Percentiles rank a stretch among this genome's conserved stretches.
Evolutionary conservation across 2,329 filamentous ascomycete species (phyloP).

Genomic region (Metarhizium humberi): DNA sequence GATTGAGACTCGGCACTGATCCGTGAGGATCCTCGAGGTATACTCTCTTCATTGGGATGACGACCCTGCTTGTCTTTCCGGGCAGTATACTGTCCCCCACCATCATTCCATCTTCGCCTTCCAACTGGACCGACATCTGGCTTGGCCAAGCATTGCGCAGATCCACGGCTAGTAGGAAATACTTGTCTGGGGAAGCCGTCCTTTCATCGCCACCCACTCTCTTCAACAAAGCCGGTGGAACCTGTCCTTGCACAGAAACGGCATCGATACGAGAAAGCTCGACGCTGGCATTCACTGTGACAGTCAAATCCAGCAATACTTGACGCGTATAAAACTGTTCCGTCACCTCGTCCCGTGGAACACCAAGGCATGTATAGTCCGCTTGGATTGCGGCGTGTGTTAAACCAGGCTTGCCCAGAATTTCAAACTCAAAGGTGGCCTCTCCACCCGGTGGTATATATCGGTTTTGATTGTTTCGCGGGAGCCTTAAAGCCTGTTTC

Average conservation of each 20-base stretch:
- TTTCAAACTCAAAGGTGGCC: slow-evolving; percentile 70
- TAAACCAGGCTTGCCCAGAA: slow-evolving; percentile 77
- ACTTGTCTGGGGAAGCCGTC: slow-evolving; percentile 42
- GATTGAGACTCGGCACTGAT: slow-evolving; percentile 70
- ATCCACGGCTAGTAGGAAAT: slow-evolving; percentile 74
- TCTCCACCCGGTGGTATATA: slow-evolving; percentile 60
- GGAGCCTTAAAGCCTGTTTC: slow-evolving; percentile 58
- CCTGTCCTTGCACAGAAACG: slow-evolving; percentile 58
- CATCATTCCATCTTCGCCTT: slow-evolving; percentile 37
- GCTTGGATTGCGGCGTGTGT: slow-evolving; percentile 73
- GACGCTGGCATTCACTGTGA: slow-evolving; percentile 88
- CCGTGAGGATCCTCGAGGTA: slow-evolving; percentile 69
- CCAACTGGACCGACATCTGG: slow-evolving; percentile 58
- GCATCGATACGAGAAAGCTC: slow-evolving; percentile 76
- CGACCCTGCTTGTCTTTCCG: slow-evolving; percentile 62
- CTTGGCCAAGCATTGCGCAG: slow-evolving; percentile 86
- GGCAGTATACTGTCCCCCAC: slow-evolving; percentile 52
- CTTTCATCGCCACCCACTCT: slow-evolving; percentile 26
- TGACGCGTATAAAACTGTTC: slow-evolving; percentile 78
- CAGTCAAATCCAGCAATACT: slow-evolving; percentile 67
- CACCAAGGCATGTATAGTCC: slow-evolving; percentile 77
- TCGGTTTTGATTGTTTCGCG: slow-evolving; percentile 39
- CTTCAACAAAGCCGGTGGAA: slow-evolving; percentile 53
- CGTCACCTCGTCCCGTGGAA: slow-evolving; percentile 54
- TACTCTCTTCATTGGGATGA: slow-evolving; percentile 66